Percentiles rank a stretch among this genome's conserved stretches.
Conservation (phyloP, 768 basidiomycete genomes). For the Leccinum subtestaceum region DNA sequence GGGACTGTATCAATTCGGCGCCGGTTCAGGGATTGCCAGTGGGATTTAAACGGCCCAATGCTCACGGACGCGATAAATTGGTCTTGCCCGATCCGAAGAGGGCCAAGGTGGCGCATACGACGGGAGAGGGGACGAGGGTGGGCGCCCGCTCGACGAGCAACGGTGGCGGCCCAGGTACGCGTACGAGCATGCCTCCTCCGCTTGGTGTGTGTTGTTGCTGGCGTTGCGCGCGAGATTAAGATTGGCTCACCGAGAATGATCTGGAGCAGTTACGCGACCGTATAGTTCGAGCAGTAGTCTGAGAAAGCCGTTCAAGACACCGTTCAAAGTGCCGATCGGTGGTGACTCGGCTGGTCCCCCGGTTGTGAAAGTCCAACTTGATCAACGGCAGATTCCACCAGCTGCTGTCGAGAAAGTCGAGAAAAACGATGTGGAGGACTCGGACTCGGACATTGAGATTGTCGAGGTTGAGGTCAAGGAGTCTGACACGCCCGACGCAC, state of each 20-base stretch:
- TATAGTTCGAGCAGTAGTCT: slow-evolving; percentile 40
- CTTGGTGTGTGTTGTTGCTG: slow-evolving; percentile 19
- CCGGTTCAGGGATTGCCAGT: slow-evolving; percentile 21
- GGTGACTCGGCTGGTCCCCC: slow-evolving; percentile 32
- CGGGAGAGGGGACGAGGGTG: neutral
- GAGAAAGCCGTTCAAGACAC: slow-evolving; percentile 54
- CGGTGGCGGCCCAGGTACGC: neutral
- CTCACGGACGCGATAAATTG: slow-evolving; percentile 5
- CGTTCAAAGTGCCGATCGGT: slow-evolving; percentile 39
- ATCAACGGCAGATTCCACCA: neutral
- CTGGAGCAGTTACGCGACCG: slow-evolving; percentile 44
- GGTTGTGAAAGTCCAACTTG: neutral
- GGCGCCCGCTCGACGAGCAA: neutral
- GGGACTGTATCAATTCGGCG: slow-evolving; percentile 17
- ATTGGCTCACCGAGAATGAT: neutral
- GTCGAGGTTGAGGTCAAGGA: slow-evolving; percentile 8
- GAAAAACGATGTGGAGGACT: neutral
- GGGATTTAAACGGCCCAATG: slow-evolving; percentile 28
- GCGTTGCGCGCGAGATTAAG: neutral
- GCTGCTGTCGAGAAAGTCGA: neutral
- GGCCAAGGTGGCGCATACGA: slow-evolving; percentile 14
- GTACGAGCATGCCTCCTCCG: slow-evolving; percentile 17
- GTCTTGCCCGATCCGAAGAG: slow-evolving; percentile 21
- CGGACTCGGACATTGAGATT: slow-evolving; percentile 7
- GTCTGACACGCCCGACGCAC: neutral